Evolutionary conservation across 1,284 basidiomycete genomes (phyloP).

Genomic region (Ceratobasidium sp.): DNA sequence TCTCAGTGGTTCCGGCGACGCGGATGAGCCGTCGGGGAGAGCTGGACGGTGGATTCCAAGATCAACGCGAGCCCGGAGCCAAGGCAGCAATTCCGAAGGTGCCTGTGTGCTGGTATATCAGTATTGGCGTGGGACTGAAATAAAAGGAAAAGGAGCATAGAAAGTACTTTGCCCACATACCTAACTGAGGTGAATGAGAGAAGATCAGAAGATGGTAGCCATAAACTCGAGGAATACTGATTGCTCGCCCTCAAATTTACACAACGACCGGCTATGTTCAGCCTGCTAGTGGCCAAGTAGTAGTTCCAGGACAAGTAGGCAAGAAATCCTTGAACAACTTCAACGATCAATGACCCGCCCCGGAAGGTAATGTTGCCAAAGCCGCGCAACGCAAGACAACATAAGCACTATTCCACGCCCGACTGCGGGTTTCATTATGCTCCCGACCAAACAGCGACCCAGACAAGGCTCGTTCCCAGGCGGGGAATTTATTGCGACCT

Average conservation of each 20-base stretch:
- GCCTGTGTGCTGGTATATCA: too few relatives aligned
- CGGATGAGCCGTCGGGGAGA: too few relatives aligned
- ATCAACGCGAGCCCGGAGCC: too few relatives aligned
- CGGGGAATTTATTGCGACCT: background rate
- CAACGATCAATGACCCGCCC: background rate
- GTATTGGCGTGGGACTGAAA: too few relatives aligned
- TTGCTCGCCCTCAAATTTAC: background rate
- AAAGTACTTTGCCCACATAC: background rate
- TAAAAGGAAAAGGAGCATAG: too few relatives aligned
- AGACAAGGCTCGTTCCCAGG: background rate
- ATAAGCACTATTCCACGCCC: background rate
- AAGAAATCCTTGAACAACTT: too few relatives aligned
- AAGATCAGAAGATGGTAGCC: background rate
- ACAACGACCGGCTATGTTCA: background rate
- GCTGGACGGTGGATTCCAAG: too few relatives aligned
- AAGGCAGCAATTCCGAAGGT: too few relatives aligned
- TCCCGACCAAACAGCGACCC: background rate
- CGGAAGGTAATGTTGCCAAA: background rate
- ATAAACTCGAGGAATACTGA: background rate
- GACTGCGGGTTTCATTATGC: slow-evolving; percentile 9
- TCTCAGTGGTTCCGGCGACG: too few relatives aligned
- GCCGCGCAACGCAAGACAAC: background rate
- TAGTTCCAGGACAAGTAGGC: too few relatives aligned
- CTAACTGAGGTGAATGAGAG: background rate
- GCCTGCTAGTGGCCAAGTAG: background rate